These are phyloP conservation scores for Candida wancherniae DNA, from an alignment of 805 yeast species.

Conservation along the genomic window DNA sequence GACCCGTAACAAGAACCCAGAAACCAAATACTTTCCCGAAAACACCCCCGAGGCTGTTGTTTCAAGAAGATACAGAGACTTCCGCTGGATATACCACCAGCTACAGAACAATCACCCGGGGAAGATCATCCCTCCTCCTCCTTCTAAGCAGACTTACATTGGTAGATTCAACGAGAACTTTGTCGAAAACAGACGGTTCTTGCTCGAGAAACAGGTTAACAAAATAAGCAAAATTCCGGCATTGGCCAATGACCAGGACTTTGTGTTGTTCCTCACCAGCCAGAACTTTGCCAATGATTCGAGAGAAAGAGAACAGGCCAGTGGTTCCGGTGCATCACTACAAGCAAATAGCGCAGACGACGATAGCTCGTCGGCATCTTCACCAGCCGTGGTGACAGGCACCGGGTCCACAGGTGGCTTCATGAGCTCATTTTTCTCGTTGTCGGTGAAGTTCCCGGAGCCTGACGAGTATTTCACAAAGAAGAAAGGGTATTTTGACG, in stretches of 20 bases:
- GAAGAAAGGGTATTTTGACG: conserved; percentile 63
- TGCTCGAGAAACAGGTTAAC: conserved; percentile 79
- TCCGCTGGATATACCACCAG: conserved; percentile 91
- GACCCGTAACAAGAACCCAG: conserved; percentile 48
- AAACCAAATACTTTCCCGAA: conserved; percentile 20
- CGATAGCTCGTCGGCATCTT: conserved; percentile 20
- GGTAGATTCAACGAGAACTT: conserved; percentile 90
- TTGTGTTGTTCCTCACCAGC: conserved; percentile 70
- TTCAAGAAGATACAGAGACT: conserved; percentile 83
- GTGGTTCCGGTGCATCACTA: conserved; percentile 48
- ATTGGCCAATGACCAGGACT: conserved; percentile 70
- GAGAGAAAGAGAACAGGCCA: conserved; percentile 60
- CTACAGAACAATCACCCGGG: conserved; percentile 87
- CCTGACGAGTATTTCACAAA: conserved; percentile 74
- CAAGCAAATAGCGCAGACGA: conserved; percentile 35
- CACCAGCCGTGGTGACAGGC: conserved; percentile 18
- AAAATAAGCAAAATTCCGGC: conserved; percentile 56
- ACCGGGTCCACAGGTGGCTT: conserved; percentile 49
- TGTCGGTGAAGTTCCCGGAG: conserved; percentile 65
- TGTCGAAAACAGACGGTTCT: conserved; percentile 77
- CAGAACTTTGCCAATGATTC: conserved; percentile 65
- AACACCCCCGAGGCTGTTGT: conserved; percentile 34
- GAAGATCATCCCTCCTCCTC: conserved; percentile 81
- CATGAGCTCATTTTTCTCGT: conserved; percentile 67
- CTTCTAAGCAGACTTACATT: conserved; percentile 89